Base-by-base conservation (phyloP, 768 basidiomycete genomes). In the Calocybe indica region DNA sequence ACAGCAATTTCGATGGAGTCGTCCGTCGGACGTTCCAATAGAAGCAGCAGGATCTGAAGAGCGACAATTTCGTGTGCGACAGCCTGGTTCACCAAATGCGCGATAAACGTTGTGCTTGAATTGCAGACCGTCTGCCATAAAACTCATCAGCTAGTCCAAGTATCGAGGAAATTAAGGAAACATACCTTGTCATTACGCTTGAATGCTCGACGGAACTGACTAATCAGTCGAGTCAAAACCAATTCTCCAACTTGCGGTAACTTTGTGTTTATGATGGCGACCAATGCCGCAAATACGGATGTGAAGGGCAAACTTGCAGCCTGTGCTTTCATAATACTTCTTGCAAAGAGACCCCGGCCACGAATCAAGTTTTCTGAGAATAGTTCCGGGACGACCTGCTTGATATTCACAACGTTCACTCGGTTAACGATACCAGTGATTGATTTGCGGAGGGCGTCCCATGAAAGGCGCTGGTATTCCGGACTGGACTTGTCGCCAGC, bases 351-450 rank as follows among this genome's bases (percentile, higher is more conserved):
- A 1, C 96, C 96, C 22, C 91, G 78, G 1, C 96, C 96, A 40
- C 93, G 82, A 51, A 98, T 81, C 30, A 99, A 78, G 66, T 99
- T 96, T 66, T 99, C 96, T 1, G 81, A 67, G 59, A 99, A 97
- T 22, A 99, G 68, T 63, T 95, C 91, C 0, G 92, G 91, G 0
- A 92, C 79, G 54, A 95, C 80, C 57, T 86, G 79, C 68, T 97
- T 96, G 79, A 99, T 99, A 64, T 98, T 98, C 56, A 84, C 76
- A 13, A 92, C 77, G 65, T 98, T 97, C 71, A 99, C 91, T 75
- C 96, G 88, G 75, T 99, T 99, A 75, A 98, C 95, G 56, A 98
- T 87, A 92, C 96, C 96, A 29, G 96, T 98, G 59, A 99, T 88
- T 43, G 87, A 90, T 69, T 99, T 99, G 62, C 94, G 84, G 50